Evolutionary conservation across 2,329 filamentous ascomycete genomes (phyloP), one percentile per base, ranked within the genome.

Genomic region (Xylariaceae sp.): DNA sequence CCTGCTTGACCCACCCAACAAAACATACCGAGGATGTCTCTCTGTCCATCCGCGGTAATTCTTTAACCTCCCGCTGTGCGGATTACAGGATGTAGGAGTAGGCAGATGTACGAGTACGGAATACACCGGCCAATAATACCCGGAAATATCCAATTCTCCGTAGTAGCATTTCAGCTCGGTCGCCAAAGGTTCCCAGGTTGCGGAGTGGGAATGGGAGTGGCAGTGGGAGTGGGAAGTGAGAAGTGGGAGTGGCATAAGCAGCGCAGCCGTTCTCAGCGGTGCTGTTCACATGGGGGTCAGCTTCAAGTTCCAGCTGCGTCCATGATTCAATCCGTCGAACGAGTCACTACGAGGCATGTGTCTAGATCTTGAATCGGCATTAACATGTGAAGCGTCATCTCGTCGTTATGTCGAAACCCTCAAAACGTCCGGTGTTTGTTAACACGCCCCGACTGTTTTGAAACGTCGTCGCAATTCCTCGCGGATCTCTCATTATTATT

Each of bases 141-240:
- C 55, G 53, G 55, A 23, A 51, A 51, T n/a, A 53, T 51, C 45
- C 57, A 60, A 60, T 60, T 62, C 55, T 60, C 58, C 61, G 61
- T 56, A 58, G 61, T 61, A 54, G 61, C 23, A 62, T 62, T 62
- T 62, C 61, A 62, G 61, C 58, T 61, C 51, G 55, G 56, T 50
- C 56, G 15, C 58, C 54, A 9, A 53, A 55, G 49, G 52, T 60
- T 56, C 49, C 49, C 8, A 35, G 49, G 49, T 35, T 51, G 23
- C 23, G 23, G 23, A 30, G 23, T 30, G 23, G 23, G 23, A 30
- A 30, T 4, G 23, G 23, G 23, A 30, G 23, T 30, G 23, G 23
- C 23, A 30, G 23, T 30, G 23, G 23, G 23, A 30, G 23, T 30
- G 23, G 23, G 23, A 30, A 30, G 23, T 30, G 23, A 5, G 23